Evolutionary conservation across 257 asterid genomes (phyloP), one percentile per base, ranked within the genome.

Genomic region (Solanum arcanum): DNA sequence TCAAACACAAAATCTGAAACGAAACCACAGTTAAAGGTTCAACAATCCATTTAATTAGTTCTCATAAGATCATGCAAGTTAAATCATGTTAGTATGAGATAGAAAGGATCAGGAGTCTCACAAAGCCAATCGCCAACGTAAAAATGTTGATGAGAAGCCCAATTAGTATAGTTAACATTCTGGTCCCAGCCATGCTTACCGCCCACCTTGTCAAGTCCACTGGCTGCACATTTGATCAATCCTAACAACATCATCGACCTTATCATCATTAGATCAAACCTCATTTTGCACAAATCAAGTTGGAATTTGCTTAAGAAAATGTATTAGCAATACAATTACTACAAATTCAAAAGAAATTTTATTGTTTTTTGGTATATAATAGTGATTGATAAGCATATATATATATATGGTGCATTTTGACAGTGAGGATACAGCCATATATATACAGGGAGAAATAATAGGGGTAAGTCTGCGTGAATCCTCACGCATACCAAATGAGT

Each of bases 41-140:
- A 68, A 21, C 75, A 27, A 68, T 33, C 39, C 75, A 68, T 29
- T 68, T 16, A 27, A 68, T 68, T 68, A 68, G 20, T 68, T 27
- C 0, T 68, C 37, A 27, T 5, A 27, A 68, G 25, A 64, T 64
- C 70, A 62, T n/a, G 74, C 74, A 68, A 11, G 46, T 72, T 72
- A 52, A 18, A 52, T 52, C n/a, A 52, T 18, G 18, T 52, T 82
- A 87, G 88, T 87, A 85, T 20, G 39, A 27, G 33, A 81, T 31
- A 42, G 41, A 83, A 35, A 14, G 42, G 41, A 10, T 3, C 25
- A 44, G 20, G 16, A 47, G 5, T 7, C 83, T 86, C 73, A 94
- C 98, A 86, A 0, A 94, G 94, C 96, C 98, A 93, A 83, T 93
- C 93, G 70, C 98, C 94, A 31, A 91, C 89, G 74, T 88, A 93